Evolutionary conservation across 1,139 yeast species (phyloP).

Genomic region (Candida tunisiensis): DNA sequence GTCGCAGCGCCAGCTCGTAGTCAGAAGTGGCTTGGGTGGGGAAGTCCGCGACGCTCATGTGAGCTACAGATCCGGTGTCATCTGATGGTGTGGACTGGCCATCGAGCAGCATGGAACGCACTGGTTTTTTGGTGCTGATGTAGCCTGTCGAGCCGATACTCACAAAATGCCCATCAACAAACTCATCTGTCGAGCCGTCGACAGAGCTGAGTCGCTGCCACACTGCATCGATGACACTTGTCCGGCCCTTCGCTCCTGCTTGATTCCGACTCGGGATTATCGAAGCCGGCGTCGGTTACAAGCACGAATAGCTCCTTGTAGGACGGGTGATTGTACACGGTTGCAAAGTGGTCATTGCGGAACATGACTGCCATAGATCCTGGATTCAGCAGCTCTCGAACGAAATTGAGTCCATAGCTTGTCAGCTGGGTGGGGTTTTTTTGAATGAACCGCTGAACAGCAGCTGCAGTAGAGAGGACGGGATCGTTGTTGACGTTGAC

Average conservation of each 20-base stretch:
- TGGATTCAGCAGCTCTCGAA: slow-evolving; percentile 25
- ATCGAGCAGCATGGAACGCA: neutral
- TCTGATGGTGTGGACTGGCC: too few relatives aligned
- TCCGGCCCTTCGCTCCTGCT: too few relatives aligned
- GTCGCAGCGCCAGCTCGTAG: too few relatives aligned
- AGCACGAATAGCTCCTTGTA: slow-evolving; percentile 36
- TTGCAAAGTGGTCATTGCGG: slow-evolving; percentile 73
- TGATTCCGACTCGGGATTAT: too few relatives aligned
- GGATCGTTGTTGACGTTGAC: neutral
- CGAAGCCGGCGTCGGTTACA: slow-evolving; percentile 59
- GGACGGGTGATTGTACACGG: slow-evolving; percentile 26
- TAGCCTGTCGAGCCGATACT: slow-evolving; percentile 8
- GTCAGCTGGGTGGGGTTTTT: slow-evolving; percentile 59
- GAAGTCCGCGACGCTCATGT: too few relatives aligned
- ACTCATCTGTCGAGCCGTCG: slow-evolving; percentile 48
- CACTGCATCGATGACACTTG: slow-evolving; percentile 37
- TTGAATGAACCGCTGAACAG: slow-evolving; percentile 26
- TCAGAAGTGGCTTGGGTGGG: too few relatives aligned
- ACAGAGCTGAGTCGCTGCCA: slow-evolving; percentile 66
- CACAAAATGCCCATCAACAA: slow-evolving; percentile 39
- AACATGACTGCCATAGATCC: slow-evolving; percentile 49
- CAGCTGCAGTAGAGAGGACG: slow-evolving; percentile 4
- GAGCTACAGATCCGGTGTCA: too few relatives aligned
- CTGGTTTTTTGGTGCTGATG: slow-evolving; percentile 4
- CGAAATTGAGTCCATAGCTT: slow-evolving; percentile 32